These are phyloP conservation scores for Pestalotiopsis fici DNA, from an alignment of 2,329 filamentous ascomycete species.

Conservation along the genomic window DNA sequence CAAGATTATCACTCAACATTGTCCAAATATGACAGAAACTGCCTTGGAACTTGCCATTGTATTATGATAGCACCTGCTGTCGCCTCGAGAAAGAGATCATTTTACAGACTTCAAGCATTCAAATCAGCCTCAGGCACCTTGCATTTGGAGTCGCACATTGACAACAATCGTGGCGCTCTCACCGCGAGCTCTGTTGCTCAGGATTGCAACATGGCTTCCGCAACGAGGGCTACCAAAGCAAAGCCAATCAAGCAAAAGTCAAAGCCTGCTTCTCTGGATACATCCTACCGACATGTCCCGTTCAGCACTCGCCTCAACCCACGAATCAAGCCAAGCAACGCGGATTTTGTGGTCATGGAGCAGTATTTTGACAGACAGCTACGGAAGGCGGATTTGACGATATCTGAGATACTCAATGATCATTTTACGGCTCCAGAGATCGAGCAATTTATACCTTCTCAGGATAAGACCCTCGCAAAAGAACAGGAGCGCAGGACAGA, in stretches of 20 bases:
- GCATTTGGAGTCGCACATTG: neutral
- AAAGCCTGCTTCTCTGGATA: neutral
- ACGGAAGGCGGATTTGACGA: constrained; percentile 16
- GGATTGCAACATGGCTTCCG: neutral
- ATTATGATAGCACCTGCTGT: constrained; percentile 5
- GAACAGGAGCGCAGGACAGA: constrained; percentile 31
- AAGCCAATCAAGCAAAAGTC: neutral
- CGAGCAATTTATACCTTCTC: constrained; percentile 29
- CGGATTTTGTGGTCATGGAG: constrained; percentile 21
- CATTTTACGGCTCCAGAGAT: constrained; percentile 36
- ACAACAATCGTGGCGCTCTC: neutral
- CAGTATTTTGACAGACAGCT: constrained; percentile 30
- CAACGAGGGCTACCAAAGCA: neutral
- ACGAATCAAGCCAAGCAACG: constrained; percentile 15
- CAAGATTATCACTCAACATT: neutral
- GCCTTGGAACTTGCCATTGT: neutral
- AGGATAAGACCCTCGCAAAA: constrained; percentile 22
- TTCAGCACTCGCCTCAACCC: constrained; percentile 21
- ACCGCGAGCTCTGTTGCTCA: neutral
- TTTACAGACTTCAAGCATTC: neutral
- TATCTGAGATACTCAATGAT: constrained; percentile 31
- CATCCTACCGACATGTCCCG: constrained; percentile 17
- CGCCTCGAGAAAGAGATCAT: constrained; percentile 7
- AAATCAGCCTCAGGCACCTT: neutral
- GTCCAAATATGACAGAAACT: neutral